Conservation (phyloP, 108 stramenopile species). For the Bacterosira constricta region DNA sequence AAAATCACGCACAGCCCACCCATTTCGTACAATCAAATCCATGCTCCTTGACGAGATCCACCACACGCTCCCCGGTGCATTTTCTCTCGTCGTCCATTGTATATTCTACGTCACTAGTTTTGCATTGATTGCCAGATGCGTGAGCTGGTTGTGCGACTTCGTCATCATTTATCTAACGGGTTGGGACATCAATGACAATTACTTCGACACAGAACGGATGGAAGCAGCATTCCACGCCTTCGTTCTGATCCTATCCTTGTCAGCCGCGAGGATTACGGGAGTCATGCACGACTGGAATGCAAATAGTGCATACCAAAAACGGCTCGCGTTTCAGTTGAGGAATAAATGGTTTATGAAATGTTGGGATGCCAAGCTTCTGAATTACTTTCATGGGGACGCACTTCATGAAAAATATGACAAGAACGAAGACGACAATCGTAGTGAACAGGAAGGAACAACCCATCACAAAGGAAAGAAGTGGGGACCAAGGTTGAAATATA, state of each 20-base stretch:
- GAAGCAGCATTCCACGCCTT: neutral
- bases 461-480: neutral
- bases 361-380: constrained; percentile 5
- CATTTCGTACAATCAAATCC: neutral
- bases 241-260: neutral
- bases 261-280: constrained; percentile 1
- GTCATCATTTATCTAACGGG: neutral
- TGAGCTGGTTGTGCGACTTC: neutral
- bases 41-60: neutral
- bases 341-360: neutral
- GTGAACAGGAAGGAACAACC: neutral
- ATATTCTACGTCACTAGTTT: neutral
- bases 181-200: neutral
- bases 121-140: neutral
- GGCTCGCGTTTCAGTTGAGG: neutral
- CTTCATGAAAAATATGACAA: neutral
- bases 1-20: too few species aligned
- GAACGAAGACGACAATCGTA: neutral
- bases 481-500: neutral
- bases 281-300: constrained; percentile 6
- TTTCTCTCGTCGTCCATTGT: constrained; percentile 8
- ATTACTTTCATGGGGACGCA: neutral
- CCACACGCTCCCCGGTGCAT: constrained; percentile 6
- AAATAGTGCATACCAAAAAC: neutral
- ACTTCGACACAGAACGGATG: neutral